Evolutionary conservation across 2,329 filamentous ascomycete species (phyloP), one percentile per base, ranked within the genome.

Genomic region (Trichoderma sp.): DNA sequence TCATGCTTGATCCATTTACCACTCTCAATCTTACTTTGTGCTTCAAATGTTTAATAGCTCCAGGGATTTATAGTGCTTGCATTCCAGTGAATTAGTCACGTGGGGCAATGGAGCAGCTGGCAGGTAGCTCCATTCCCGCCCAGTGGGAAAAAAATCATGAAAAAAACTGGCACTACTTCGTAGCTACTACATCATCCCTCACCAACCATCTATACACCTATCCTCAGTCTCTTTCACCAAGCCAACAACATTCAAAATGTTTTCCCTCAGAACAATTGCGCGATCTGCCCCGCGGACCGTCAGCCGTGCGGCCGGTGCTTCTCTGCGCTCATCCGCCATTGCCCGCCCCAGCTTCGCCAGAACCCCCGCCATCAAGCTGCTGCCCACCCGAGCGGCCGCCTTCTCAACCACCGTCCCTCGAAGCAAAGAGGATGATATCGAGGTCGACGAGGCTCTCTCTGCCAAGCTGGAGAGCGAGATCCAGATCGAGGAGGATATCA

Each of bases 391-490:
- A 82, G 85, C 88, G 14, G 83, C 86, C 69, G 90, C 90, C 81
- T 90, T 68, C 62, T 71, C 89, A 33, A 84, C 85, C 29, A 82
- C 83, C 18, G 77, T 77, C 38, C 86, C 88, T 78, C 83, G 75
- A 38, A 75, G 35, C 56, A 59, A 84, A 74, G 83, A 85, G 5
- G 79, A 85, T 21, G 80, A 78, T 59, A 83, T 82, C 66, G 88
- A 90, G 83, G 90, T 90, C 77, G 94, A 97, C 82, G 88, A 93
- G 79, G 95, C 98, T 86, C 92, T 99, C 72, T 90, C 92, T 56
- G 91, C 92, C 76, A 98, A 98, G 90, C 91, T 99, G 67, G 91
- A 94, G 79, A 92, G 91, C 82, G 95, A 98, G 87, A 88, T 97
- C 79, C 87, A 91, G 84, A 92, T 97, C 82, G 97, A 98, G 89